Evolutionary conservation across 1,284 basidiomycete genomes (phyloP).

Genomic region (Malassezia restricta): DNA sequence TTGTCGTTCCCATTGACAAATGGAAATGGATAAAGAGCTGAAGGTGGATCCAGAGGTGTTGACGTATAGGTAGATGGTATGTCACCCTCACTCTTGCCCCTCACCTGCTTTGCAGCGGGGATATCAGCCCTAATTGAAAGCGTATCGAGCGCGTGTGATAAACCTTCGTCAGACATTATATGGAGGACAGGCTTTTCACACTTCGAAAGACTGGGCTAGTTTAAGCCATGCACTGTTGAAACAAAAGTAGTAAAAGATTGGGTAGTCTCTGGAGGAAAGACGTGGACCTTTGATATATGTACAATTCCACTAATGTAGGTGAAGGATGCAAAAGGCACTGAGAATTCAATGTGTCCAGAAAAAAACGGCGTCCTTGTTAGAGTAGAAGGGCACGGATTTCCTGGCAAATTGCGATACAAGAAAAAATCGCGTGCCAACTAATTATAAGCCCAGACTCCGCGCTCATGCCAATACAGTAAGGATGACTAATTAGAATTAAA

Average conservation of each 20-base stretch:
- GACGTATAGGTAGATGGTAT: neutral
- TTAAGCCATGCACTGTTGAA: too few species aligned
- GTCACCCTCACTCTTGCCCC: neutral
- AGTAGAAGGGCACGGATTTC: too few species aligned
- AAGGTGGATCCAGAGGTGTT: neutral
- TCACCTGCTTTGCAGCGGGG: neutral
- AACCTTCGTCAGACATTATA: constrained; percentile 11
- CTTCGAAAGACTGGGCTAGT: too few species aligned
- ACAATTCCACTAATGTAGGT: too few species aligned
- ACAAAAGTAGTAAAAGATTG: too few species aligned
- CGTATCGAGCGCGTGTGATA: constrained; percentile 9
- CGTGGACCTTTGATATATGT: too few species aligned
- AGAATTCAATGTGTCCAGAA: too few species aligned
- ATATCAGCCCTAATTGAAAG: neutral
- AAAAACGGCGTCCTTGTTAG: too few species aligned
- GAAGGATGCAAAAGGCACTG: too few species aligned
- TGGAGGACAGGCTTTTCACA: neutral
- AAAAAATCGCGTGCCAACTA: neutral
- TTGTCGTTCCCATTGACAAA: neutral
- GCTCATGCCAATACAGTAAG: neutral
- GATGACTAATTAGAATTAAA: neutral
- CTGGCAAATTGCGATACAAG: neutral
- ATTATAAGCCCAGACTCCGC: neutral
- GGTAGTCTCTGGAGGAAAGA: too few species aligned
- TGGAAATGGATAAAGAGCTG: neutral